These are phyloP conservation scores for Chimonanthus salicifolius DNA, from an alignment of 164 flowering plant genomes.

Conservation along the genomic window DNA sequence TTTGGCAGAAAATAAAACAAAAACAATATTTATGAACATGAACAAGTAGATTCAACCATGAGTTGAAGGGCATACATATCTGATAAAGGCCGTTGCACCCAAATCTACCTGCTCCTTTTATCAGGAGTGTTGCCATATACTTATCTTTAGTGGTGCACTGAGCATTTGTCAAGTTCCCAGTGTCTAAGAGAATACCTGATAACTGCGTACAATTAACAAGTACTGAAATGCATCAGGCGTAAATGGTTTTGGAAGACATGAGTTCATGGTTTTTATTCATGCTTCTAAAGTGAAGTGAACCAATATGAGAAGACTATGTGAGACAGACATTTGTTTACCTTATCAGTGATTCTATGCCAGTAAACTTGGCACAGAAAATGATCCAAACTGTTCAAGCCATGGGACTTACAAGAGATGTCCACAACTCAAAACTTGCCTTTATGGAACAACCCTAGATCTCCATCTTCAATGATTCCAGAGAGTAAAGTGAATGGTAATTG, in stretches of 20 bases:
- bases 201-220: conserved; percentile 32
- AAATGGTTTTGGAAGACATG: background rate
- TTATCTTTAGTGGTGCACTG: conserved; percentile 50
- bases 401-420: too few species aligned
- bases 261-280: background rate
- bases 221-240: background rate
- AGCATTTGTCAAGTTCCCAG: conserved; percentile 43
- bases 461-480: too few species aligned
- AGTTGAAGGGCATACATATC: conserved; percentile 34
- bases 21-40: background rate
- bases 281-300: background rate
- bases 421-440: too few species aligned
- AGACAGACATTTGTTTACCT: too few species aligned
- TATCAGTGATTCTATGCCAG: background rate
- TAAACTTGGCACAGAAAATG: too few species aligned
- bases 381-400: too few species aligned
- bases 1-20: background rate
- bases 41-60: background rate
- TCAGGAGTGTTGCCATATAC: conserved; percentile 60
- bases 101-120: conserved; percentile 67
- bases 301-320: too few species aligned
- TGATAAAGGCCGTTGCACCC: conserved; percentile 65
- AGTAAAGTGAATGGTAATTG: too few species aligned
- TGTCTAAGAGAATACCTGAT: conserved; percentile 62
- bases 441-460: too few species aligned